Percentiles rank a stretch among this genome's conserved stretches.
Evolutionary conservation across 169 alveolate species (phyloP).

Genomic region (Amoebophrya sp.): DNA sequence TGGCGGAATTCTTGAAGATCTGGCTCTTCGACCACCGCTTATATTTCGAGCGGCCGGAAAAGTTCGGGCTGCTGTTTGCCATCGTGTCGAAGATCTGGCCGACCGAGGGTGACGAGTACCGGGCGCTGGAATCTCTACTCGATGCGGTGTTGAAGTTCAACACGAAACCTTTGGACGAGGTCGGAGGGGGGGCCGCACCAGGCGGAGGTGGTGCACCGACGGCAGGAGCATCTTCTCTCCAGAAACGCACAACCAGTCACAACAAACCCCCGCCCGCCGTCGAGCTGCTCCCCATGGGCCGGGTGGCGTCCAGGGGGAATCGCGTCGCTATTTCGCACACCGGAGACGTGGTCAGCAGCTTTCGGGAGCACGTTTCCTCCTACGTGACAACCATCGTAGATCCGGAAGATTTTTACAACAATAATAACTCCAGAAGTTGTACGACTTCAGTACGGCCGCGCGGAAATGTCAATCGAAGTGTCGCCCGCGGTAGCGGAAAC

Average conservation of each 20-base stretch:
- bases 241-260: no score
- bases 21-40: not conserved
- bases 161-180: not conserved
- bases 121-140: not conserved
- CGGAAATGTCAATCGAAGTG: no score
- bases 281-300: no score
- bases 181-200: not conserved
- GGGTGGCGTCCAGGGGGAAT: not conserved
- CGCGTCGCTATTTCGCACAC: not conserved
- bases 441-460: no score
- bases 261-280: no score
- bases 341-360: not conserved
- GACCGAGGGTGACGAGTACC: not conserved
- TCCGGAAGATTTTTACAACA: no score
- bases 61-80: not conserved
- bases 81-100: not conserved
- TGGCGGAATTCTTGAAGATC: not conserved
- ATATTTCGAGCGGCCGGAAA: not conserved
- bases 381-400: not conserved
- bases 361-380: not conserved
- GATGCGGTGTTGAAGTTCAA: not conserved
- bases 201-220: not conserved
- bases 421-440: no score
- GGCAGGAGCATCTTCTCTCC: no score
- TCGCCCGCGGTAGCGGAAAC: no score